Evolutionary conservation across 768 basidiomycete species (phyloP), one percentile per base, ranked within the genome.

Genomic region (Russula sp.): DNA sequence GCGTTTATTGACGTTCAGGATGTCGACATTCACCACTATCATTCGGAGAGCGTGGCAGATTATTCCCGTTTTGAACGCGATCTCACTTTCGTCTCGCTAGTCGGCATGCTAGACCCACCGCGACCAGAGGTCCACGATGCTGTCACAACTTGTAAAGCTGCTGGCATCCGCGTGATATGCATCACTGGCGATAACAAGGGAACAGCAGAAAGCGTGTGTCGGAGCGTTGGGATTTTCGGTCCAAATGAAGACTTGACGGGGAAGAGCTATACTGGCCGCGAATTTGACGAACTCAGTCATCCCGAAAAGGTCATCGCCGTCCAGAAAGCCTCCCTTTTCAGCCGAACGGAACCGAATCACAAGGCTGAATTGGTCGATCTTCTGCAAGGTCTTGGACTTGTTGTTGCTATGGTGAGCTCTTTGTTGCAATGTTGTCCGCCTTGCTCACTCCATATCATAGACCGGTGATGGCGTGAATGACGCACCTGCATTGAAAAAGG

Each of bases 391-490:
- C 80, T 94, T 62, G 96, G 92, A 18, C 77, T 96, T 67, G 94
- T 98, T 50, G 94, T 97, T 30, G 96, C 96, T 14, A 99, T 99
- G 96, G 92, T 88, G 51, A 42, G 44, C 20, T 26, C 28, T 40
- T 73, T 57, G 34, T 73, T 38, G 28, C 59, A 22, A 64, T 67
- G 50, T 20, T 18, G 38, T 32, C 56, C 50, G 32, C 20, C 18
- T 4, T 34, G 46, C 56, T 71, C 57, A 71, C 66, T 50, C 3
- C n/a, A 40, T 63, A 32, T 64, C 22, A 48, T 20, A 93, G 92
- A 94, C 92, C 61, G 94, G 94, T 63, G 96, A 98, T 72, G 96
- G 96, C 70, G 97, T 99, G 62, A 99, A 99, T 69, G 96, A 99
- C 71, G 96, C 97, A 2, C 95, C 95, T 38, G 97, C 96, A 0